Evolutionary conservation across 2,329 filamentous ascomycete species (phyloP).

Genomic region (Chrysoporthe austroafricana): DNA sequence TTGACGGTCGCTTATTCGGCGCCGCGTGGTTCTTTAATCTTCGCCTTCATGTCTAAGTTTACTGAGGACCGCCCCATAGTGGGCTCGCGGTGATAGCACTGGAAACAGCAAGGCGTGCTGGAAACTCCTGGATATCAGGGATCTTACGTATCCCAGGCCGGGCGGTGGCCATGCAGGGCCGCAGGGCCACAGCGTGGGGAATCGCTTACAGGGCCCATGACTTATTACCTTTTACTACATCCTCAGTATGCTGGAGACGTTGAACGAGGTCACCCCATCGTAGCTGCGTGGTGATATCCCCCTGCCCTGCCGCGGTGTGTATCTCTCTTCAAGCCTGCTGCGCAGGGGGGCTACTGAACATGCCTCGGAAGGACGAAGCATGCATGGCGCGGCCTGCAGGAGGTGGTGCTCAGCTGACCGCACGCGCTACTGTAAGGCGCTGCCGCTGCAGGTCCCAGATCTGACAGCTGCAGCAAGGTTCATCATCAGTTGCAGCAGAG

Average conservation of each 20-base stretch:
- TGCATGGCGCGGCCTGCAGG: neutral
- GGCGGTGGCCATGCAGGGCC: neutral
- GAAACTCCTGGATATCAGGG: neutral
- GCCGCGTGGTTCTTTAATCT: neutral
- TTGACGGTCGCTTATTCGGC: neutral
- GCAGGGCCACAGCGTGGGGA: neutral
- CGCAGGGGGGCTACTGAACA: too few relatives aligned
- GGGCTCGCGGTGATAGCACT: neutral
- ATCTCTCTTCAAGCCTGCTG: too few relatives aligned
- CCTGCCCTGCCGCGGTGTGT: too few relatives aligned
- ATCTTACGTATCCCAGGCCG: neutral
- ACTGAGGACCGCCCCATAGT: neutral
- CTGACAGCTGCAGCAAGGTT: neutral
- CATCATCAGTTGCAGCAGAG: neutral
- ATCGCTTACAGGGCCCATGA: neutral
- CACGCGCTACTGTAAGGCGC: neutral
- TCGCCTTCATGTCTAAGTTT: neutral
- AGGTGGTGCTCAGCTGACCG: neutral
- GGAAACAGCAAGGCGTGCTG: neutral
- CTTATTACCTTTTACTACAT: neutral
- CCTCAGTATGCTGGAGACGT: too few relatives aligned
- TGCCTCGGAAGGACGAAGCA: too few relatives aligned
- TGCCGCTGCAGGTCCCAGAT: neutral
- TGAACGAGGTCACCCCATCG: too few relatives aligned
- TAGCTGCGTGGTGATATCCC: too few relatives aligned